Conservation (phyloP, 1,139 yeast genomes). For the Hyphopichia burtonii region DNA sequence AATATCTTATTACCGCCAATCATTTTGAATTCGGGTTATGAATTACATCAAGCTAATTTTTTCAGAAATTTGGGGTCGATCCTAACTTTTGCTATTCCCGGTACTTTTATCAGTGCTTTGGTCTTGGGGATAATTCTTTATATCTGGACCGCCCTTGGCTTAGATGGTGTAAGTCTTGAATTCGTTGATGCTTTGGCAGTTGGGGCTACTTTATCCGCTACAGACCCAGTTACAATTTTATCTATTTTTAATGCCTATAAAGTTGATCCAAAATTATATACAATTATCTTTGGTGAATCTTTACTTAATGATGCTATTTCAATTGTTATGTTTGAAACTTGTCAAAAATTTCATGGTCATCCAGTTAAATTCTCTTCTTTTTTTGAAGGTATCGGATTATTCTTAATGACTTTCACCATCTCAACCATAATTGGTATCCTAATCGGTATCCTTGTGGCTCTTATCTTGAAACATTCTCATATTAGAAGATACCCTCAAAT, state of each 20-base stretch:
- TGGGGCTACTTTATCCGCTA: conserved; percentile 96
- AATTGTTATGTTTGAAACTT: conserved; percentile 98
- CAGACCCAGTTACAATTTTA: conserved; percentile 96
- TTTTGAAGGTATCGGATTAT: conserved; percentile 92
- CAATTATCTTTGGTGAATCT: conserved; percentile 96
- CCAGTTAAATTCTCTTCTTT: conserved; percentile 69
- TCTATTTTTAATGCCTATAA: conserved; percentile 96
- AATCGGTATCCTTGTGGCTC: conserved; percentile 85
- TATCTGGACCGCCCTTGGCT: conserved; percentile 87
- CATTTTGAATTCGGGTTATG: conserved; percentile 93
- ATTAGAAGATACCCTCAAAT: conserved; percentile 92
- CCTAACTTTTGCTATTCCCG: conserved; percentile 93
- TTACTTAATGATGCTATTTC: conserved; percentile 95
- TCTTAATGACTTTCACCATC: conserved; percentile 89
- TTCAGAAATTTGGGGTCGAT: conserved; percentile 91
- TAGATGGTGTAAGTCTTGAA: conserved; percentile 84
- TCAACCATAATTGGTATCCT: conserved; percentile 89
- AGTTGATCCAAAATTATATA: conserved; percentile 95
- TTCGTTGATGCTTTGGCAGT: conserved; percentile 96
- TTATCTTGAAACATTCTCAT: conserved; percentile 87
- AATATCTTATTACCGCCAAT: conserved; percentile 94
- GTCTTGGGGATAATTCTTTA: conserved; percentile 84
- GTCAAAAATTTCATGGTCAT: conserved; percentile 93
- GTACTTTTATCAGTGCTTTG: conserved; percentile 88
- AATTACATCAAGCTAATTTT: conserved; percentile 91